Evolutionary conservation across 2,329 filamentous ascomycete genomes (phyloP), one percentile per base, ranked within the genome.

Genomic region (Chaetothyriales sp.): DNA sequence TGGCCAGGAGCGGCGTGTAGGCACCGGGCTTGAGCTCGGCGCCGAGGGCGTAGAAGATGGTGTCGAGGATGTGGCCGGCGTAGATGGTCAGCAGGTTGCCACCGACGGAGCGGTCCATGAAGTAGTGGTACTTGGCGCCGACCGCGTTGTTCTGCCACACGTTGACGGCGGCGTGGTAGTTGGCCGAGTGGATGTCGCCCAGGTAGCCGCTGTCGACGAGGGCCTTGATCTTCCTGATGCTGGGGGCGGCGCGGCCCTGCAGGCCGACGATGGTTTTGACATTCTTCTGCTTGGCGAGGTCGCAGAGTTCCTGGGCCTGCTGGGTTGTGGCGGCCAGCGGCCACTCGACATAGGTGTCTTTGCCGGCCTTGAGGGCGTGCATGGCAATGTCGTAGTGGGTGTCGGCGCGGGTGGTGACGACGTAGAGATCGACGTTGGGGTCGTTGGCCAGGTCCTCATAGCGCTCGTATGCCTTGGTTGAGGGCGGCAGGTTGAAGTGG

Each of bases 261-360:
- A 79, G 52, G 0, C 75, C 76, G 0, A 81, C 69, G 2, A 77
- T 62, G 1, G 69, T 72, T 29, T 63, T 64, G 2, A 62, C 61
- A 1, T 69, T 63, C 5, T 65, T 65, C 20, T 65, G 49, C 2
- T 54, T 59, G 0, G 67, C 71, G 1, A 68, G 52, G 0, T 60
- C 60, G 0, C 65, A 65, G 51, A 81, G 63, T 44, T 74, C 70
- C 15, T 61, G 58, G 0, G 70, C 74, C 1, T 70, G 64, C 1
- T 59, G 51, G 0, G 64, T 61, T 50, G 74, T 70, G 13, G 73
- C 64, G 0, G 74, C 75, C 0, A 82, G 65, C 5, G 77, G 79
- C 76, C 78, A 82, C 64, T 82, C 78, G 0, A 78, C 69, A 52
- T 68, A 82, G 0, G 77, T 69, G 0, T 65, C 59, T 61, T 81